Evolutionary conservation across 805 yeast species (phyloP), one percentile per base, ranked within the genome.

Genomic region (Pichia scutulata): DNA sequence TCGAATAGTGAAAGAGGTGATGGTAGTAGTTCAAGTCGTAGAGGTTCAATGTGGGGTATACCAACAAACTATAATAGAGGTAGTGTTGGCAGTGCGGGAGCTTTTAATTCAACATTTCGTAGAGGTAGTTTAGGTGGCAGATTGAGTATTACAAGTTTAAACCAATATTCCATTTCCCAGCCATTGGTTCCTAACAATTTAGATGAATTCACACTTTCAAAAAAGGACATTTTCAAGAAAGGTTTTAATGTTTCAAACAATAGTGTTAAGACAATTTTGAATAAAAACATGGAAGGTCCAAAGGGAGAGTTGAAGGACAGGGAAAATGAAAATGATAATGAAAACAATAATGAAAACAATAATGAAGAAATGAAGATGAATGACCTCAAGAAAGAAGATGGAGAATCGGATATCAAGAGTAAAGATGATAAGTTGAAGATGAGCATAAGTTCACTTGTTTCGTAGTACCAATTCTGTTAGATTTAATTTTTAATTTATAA

Each of bases 211-310:
- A 40, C 23, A 25, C 25, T 33, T 23, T 44, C 47, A 36, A 56
- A 48, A 30, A 51, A 54, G 39, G 63, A 56, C 13, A 48, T 63
- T 19, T 64, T 64, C 48, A 63, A 63, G 46, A 60, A 61, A 49
- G 64, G 59, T 39, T 64, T 64, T 50, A 60, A 57, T 39, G 55
- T 64, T 37, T 43, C 53, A 14, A 46, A 36, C 22, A 19, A 45
- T n/a, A 41, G 24, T 39, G n/a, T 14, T 42, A 25, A 23, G 24
- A 25, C 8, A 28, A 21, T 24, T 13, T 14, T 1, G 3, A 43
- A n/a, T n/a, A 48, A 40, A 16, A 19, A 1, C 3, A 25, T 8
- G 1, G 51, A 37, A 19, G 51, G 48, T 6, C 50, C 51, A 13
- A 37, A 22, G 18, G 49, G 50, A 12, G 48, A 44, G 24, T 13